These are phyloP conservation scores for Phytopythium mirpurense DNA, from an alignment of 352 stramenopile genomes.

Conservation along the genomic window DNA sequence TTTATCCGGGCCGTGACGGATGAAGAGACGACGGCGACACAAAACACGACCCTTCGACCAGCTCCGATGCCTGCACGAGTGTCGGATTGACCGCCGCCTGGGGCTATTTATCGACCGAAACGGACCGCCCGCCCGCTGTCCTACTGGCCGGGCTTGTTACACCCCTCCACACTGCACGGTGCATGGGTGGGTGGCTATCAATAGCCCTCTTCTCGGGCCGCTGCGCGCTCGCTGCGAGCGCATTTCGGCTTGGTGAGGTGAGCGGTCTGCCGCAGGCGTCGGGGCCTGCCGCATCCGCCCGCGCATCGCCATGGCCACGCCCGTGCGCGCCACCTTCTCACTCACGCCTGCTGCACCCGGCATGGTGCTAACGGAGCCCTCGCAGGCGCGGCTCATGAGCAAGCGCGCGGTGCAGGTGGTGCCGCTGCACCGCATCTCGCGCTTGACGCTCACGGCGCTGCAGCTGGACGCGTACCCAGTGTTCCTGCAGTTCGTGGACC, in stretches of 20 bases:
- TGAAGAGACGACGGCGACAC: no score
- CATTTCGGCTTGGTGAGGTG: neutral
- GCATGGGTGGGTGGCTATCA: neutral
- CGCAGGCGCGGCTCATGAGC: conserved; percentile 3
- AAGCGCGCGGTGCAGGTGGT: conserved; percentile 27
- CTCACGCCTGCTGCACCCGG: conserved; percentile 8
- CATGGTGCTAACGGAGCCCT: neutral
- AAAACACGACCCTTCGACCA: no score
- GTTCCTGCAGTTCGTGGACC: conserved; percentile 48
- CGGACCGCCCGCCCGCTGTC: no score
- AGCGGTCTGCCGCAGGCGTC: neutral
- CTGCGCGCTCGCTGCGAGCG: neutral
- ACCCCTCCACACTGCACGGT: no score
- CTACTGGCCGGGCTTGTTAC: no score
- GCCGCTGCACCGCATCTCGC: conserved; percentile 21
- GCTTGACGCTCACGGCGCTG: conserved; percentile 23
- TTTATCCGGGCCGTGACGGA: no score
- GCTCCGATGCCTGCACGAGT: no score
- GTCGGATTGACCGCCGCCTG: no score
- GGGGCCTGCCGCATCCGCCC: neutral
- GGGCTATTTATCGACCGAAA: no score
- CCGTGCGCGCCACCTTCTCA: conserved; percentile 8
- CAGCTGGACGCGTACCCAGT: conserved; percentile 36
- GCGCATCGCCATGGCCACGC: neutral
- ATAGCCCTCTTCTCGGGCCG: neutral